Evolutionary conservation across 2,329 filamentous ascomycete species (phyloP), one percentile per base, ranked within the genome.

Genomic region (Aspergillus aculeatus): DNA sequence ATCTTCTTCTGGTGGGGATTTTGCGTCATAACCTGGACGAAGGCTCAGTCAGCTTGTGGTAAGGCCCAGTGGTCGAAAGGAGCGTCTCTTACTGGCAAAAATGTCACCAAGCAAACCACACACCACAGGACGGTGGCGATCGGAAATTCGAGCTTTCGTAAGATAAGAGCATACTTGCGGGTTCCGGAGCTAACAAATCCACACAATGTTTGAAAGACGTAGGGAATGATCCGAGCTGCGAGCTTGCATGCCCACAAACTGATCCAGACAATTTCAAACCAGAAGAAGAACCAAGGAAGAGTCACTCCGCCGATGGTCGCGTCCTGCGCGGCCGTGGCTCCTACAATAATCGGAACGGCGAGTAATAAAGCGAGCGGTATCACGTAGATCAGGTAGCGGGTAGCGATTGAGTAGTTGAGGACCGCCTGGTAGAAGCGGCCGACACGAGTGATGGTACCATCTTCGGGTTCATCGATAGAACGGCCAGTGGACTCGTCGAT

Each of bases 231-330:
- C 65, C 84, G 83, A 6, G 83, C 83, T 26, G 86, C 72, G 52
- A 87, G 75, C 71, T 89, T 89, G 64, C 82, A 83, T 14, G 78
- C 78, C 86, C 86, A 89, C 61, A 89, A 75, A 67, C 82, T 83
- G 41, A 86, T 74, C 86, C 86, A 89, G 56, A 88, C 78, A 50
- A 88, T 80, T 71, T 88, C 85, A 41, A 88, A 76, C 86, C 86
- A 89, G 19, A 81, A 80, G 75, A 87, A 89, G 74, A 89, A 85
- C 80, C 83, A 86, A 56, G 82, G 77, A 47, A 86, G 78, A 7
- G 80, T 75, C 4, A 87, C 84, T 23, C 81, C 81, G 16, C 82
- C 83, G 62, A 87, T 83, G 29, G 73, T 77, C 7, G 81, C 80
- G 50, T 78, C 60, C 32, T 71, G 68, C 31, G 81, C 78, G 38